phyloP scores from a whole-genome alignment of 805 yeast species.

The Candida xiaguanensis region DNA sequence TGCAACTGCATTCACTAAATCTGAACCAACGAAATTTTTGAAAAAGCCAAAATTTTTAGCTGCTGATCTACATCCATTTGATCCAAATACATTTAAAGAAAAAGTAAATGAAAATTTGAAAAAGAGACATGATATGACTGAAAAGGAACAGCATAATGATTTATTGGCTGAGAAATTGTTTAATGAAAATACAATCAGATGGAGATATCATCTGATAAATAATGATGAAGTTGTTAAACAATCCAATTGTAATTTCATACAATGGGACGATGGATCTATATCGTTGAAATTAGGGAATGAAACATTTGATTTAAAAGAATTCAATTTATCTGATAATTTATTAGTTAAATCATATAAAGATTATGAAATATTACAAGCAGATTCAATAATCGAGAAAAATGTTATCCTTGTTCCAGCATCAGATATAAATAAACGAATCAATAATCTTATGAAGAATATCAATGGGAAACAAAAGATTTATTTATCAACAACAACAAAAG shows the following conservation, averaged over 20 bases:
- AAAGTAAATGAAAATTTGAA: constrained; percentile 32
- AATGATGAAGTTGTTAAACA: constrained; percentile 73
- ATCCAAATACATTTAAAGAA: constrained; percentile 62
- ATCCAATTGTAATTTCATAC: constrained; percentile 83
- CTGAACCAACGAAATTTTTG: constrained; percentile 41
- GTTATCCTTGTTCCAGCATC: constrained; percentile 87
- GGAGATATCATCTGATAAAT: constrained; percentile 85
- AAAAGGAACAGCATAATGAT: constrained; percentile 45
- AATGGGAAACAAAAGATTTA: constrained; percentile 47
- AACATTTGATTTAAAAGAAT: constrained; percentile 70
- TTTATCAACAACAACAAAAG: constrained; percentile 53
- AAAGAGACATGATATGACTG: constrained; percentile 16
- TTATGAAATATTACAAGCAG: constrained; percentile 67
- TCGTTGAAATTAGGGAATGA: constrained; percentile 87
- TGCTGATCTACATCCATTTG: constrained; percentile 85
- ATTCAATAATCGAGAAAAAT: constrained; percentile 58
- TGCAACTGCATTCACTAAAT: constrained; percentile 35
- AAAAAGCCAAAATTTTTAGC: constrained; percentile 80
- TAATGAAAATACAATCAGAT: constrained; percentile 84
- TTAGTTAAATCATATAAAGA: constrained; percentile 68
- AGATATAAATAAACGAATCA: constrained; percentile 73
- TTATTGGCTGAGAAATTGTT: constrained; percentile 57
- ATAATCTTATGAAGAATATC: constrained; percentile 58
- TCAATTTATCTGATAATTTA: constrained; percentile 65
- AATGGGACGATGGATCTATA: constrained; percentile 91